These are phyloP conservation scores for Xerophyta viscosa DNA, from an alignment of 106 monocot genomes.

Conservation along the genomic window DNA sequence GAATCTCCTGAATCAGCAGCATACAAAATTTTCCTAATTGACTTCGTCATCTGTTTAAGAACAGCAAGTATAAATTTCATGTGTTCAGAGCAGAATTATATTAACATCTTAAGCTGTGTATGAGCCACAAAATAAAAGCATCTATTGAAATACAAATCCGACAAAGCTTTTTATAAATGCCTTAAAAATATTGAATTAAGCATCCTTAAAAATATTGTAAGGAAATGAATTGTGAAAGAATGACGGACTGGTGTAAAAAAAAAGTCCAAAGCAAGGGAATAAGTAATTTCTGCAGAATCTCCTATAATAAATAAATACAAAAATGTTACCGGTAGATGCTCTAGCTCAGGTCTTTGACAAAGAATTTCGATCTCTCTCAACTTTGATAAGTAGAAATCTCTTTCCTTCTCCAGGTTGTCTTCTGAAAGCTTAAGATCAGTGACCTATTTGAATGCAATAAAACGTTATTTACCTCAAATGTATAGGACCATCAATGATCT, in stretches of 20 bases:
- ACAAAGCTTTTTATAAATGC: no score
- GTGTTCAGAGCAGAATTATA: not conserved
- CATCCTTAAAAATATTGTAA: no score
- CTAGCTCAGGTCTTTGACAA: conserved; percentile 70
- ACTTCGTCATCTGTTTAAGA: conserved; percentile 73
- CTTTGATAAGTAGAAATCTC: conserved; percentile 65
- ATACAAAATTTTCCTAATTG: conserved; percentile 48
- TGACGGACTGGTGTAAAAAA: no score
- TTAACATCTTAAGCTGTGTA: not conserved
- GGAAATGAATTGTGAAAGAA: no score
- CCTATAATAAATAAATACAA: not conserved
- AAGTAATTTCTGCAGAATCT: not conserved
- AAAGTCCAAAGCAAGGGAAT: no score
- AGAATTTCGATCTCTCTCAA: conserved; percentile 60
- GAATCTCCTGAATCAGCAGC: conserved; percentile 48
- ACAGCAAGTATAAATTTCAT: no score
- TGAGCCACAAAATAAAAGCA: not conserved
- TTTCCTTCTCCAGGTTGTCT: conserved; percentile 58
- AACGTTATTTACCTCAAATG: no score
- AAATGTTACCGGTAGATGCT: conserved; percentile 89
- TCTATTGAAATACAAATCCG: no score
- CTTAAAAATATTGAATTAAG: no score
- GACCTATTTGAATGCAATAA: conserved; percentile 19
- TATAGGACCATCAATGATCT: no score
- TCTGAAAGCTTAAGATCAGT: conserved; percentile 37